A percentile compares a stretch with the other conserved stretches of the same genome.
Conservation (phyloP, 805 yeast genomes). For the Saccharomyces eubayanus region DNA sequence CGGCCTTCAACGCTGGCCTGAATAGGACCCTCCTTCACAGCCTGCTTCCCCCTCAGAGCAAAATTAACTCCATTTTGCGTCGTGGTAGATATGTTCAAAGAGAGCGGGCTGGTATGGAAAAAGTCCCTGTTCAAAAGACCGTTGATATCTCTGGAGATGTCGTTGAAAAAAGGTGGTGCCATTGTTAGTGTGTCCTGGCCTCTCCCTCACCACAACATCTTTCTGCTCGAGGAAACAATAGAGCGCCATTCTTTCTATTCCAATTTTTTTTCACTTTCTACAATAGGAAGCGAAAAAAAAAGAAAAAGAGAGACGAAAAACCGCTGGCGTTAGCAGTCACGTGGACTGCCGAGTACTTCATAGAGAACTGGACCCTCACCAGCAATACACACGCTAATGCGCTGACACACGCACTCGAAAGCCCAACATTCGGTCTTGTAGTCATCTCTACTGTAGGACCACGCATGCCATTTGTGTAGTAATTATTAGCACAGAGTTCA, state of each 20-base stretch:
- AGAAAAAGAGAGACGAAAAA: not conserved
- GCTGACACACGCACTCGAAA: not conserved
- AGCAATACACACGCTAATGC: not conserved
- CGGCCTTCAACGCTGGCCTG: conserved; percentile 87
- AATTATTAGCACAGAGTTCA: not conserved
- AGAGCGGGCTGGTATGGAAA: conserved; percentile 82
- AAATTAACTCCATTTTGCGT: conserved; percentile 96
- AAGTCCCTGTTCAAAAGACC: conserved; percentile 85
- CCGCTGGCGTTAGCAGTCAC: not conserved
- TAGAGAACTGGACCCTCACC: not conserved
- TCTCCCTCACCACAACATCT: not conserved
- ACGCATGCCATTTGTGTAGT: not conserved
- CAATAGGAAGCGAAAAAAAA: not conserved
- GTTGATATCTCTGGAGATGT: conserved; percentile 86
- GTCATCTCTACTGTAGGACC: not conserved
- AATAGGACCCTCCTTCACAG: conserved; percentile 69
- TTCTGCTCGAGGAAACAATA: not conserved
- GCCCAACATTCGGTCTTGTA: not conserved
- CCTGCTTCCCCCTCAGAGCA: conserved; percentile 84
- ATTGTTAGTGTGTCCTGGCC: conserved; percentile 29
- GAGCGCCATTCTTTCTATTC: not conserved
- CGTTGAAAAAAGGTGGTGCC: conserved; percentile 88
- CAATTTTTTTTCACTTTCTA: not conserved
- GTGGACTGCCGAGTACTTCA: not conserved
- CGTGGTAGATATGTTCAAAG: conserved; percentile 80